Evolutionary conservation across 371 early-diverging fungal genomes (phyloP).

Genomic region (Coemansia sp.): DNA sequence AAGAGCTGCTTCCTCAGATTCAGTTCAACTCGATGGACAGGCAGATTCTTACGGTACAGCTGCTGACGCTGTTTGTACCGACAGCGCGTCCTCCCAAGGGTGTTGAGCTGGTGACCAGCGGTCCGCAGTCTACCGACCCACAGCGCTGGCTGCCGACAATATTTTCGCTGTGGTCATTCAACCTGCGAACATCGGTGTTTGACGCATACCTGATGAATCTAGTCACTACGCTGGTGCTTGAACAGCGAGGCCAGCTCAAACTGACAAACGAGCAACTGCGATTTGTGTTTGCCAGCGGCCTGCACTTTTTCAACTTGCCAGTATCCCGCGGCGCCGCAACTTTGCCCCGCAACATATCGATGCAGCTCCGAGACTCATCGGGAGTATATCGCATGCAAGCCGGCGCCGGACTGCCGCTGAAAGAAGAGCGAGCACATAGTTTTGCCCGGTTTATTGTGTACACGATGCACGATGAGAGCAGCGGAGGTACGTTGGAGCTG

Average conservation of each 20-base stretch:
- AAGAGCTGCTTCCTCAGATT: constrained; percentile 68
- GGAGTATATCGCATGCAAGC: constrained; percentile 32
- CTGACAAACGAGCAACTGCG: constrained; percentile 71
- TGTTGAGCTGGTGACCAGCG: background rate
- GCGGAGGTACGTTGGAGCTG: constrained; percentile 58
- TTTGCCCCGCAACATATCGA: constrained; percentile 55
- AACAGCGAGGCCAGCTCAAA: constrained; percentile 58
- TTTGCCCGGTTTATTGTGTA: constrained; percentile 78
- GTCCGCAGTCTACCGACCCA: constrained; percentile 26
- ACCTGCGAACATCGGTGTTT: constrained; percentile 59
- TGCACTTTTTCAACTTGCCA: constrained; percentile 75
- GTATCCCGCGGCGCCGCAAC: constrained; percentile 66
- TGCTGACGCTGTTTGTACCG: constrained; percentile 60
- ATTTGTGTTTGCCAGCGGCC: constrained; percentile 66
- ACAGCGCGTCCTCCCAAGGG: constrained; percentile 46
- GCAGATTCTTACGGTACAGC: constrained; percentile 60
- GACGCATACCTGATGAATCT: constrained; percentile 69
- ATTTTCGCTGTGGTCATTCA: constrained; percentile 77
- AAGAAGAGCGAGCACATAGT: constrained; percentile 60
- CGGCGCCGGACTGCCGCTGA: constrained; percentile 19
- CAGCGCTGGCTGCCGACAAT: constrained; percentile 73
- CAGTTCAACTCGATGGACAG: constrained; percentile 61
- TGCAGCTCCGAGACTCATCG: constrained; percentile 21
- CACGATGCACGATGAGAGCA: constrained; percentile 63
- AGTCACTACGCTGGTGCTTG: constrained; percentile 67